These are phyloP conservation scores for Lindgomyces ingoldianus DNA, from an alignment of 495 filamentous ascomycete species.

Conservation along the genomic window DNA sequence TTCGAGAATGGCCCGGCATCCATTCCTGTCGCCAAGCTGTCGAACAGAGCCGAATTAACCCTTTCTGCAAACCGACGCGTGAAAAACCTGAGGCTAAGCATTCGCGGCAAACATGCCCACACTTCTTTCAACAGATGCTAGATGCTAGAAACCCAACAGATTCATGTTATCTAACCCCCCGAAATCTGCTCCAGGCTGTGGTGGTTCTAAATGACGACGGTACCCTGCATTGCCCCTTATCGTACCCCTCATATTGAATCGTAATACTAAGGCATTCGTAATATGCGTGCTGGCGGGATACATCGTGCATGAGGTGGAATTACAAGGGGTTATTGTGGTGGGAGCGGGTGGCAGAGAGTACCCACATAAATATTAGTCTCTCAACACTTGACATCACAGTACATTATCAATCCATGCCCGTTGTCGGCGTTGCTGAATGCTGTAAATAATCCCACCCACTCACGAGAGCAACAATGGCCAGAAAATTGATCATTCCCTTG, in stretches of 20 bases:
- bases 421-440: not conserved
- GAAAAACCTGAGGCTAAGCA: too few relatives aligned
- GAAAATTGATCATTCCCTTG: not conserved
- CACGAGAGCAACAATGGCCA: not conserved
- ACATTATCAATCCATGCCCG: conserved; percentile 15
- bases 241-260: conserved; percentile 1
- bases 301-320: conserved; percentile 14
- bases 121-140: not conserved
- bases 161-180: not conserved
- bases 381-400: conserved; percentile 25
- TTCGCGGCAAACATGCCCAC: too few relatives aligned
- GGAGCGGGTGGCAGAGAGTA: not conserved
- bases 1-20: conserved; percentile 5
- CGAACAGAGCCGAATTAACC: not conserved
- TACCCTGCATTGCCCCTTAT: conserved; percentile 14
- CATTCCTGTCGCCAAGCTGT: not conserved
- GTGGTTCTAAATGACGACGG: not conserved
- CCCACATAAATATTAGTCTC: conserved; percentile 17
- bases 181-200: not conserved
- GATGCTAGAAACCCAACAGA: not conserved
- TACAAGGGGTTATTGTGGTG: conserved; percentile 11
- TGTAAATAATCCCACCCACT: not conserved
- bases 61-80: not conserved
- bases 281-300: not conserved
- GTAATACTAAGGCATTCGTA: not conserved